Percentiles rank a stretch among this genome's conserved stretches.
These are phyloP conservation scores for Elongisporangium undulatum DNA, from an alignment of 352 stramenopile genomes.

Conservation along the genomic window DNA sequence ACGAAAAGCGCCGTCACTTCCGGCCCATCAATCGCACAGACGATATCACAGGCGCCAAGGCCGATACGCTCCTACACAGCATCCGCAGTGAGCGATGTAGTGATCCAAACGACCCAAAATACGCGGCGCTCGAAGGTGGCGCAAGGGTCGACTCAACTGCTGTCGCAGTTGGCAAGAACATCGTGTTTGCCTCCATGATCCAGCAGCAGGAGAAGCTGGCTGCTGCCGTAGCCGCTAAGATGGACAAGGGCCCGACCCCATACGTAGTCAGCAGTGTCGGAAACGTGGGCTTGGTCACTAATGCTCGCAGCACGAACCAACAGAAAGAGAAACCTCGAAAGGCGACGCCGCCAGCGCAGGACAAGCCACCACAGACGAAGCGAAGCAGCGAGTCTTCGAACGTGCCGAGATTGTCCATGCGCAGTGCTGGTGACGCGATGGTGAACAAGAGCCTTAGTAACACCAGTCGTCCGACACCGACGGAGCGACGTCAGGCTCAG, in stretches of 20 bases:
- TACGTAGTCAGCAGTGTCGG: slow-evolving; percentile 52
- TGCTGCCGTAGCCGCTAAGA: slow-evolving; percentile 13
- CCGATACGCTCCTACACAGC: slow-evolving; percentile 61
- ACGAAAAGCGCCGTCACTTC: slow-evolving; percentile 52
- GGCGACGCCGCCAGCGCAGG: neutral
- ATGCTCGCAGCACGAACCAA: slow-evolving; percentile 5
- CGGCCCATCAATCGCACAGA: slow-evolving; percentile 49
- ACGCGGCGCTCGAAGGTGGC: slow-evolving; percentile 48
- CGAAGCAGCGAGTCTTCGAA: neutral
- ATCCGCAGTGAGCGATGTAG: slow-evolving; percentile 64
- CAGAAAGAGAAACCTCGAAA: slow-evolving; percentile 19
- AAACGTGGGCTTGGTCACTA: slow-evolving; percentile 43
- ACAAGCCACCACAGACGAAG: slow-evolving; percentile 3
- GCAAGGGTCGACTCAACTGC: slow-evolving; percentile 55
- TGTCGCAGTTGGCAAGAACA: slow-evolving; percentile 60
- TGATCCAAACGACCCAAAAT: slow-evolving; percentile 60
- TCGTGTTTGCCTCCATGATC: slow-evolving; percentile 61
- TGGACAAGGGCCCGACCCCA: slow-evolving; percentile 16
- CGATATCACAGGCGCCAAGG: slow-evolving; percentile 58
- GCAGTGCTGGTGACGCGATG: slow-evolving; percentile 3
- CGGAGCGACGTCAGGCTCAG: slow-evolving; percentile 39
- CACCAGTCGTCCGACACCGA: slow-evolving; percentile 17
- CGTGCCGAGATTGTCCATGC: neutral
- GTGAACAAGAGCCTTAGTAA: slow-evolving; percentile 6
- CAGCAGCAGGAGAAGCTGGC: slow-evolving; percentile 35